These are phyloP conservation scores for Trypanosoma mega DNA, from an alignment of 208 protist species.

Conservation along the genomic window DNA sequence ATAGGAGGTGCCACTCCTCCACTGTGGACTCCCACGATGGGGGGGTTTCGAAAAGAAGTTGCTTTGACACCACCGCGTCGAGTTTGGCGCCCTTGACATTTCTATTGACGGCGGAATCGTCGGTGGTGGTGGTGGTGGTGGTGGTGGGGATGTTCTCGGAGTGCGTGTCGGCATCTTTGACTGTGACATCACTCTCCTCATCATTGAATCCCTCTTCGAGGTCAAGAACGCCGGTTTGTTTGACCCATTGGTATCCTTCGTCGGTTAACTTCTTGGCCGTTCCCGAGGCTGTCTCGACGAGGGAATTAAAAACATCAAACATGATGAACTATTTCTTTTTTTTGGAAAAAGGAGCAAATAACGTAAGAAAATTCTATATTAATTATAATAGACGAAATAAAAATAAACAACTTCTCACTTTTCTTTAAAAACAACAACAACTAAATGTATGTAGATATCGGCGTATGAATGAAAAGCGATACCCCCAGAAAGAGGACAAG, in stretches of 20 bases:
- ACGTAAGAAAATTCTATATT: too few relatives aligned
- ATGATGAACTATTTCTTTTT: too few relatives aligned
- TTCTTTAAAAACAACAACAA: too few relatives aligned
- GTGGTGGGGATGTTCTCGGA: too few relatives aligned
- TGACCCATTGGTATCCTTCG: constrained; percentile 37
- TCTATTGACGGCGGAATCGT: background rate
- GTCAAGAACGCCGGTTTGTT: constrained; percentile 38
- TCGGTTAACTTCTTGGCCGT: constrained; percentile 38
- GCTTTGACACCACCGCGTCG: constrained; percentile 6
- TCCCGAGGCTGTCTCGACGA: constrained; percentile 37
- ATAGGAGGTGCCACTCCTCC: constrained; percentile 46
- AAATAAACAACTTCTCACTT: too few relatives aligned
- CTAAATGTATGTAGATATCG: too few relatives aligned
- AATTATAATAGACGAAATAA: too few relatives aligned
- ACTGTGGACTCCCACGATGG: constrained; percentile 29
- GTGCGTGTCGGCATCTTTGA: too few relatives aligned
- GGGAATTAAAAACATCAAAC: constrained; percentile 39
- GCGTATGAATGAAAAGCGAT: too few relatives aligned
- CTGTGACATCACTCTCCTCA: background rate
- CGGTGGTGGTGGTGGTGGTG: background rate
- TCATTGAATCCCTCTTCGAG: constrained; percentile 34
- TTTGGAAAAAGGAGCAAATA: too few relatives aligned
- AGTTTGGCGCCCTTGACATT: background rate
- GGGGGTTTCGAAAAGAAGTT: constrained; percentile 27
- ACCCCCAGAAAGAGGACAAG: too few relatives aligned